phyloP scores from a whole-genome alignment of 169 alveolate genomes.

The Eimeria falciformis region DNA sequence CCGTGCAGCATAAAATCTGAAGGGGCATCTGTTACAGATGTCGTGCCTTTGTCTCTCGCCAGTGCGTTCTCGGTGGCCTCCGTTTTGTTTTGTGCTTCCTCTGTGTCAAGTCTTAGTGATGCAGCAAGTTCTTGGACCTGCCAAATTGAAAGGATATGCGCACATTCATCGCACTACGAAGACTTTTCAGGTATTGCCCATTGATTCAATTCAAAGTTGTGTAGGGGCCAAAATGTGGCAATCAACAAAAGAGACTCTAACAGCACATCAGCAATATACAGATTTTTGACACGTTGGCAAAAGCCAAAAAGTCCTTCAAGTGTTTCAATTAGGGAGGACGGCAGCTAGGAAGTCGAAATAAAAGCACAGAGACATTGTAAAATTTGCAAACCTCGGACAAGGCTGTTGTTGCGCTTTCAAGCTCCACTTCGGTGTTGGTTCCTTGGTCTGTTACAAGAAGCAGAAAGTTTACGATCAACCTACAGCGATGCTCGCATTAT shows the following conservation, averaged over 20 bases:
- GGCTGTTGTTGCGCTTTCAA: slow-evolving; percentile 15
- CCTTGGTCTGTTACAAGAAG: slow-evolving; percentile 8
- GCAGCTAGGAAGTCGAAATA: no score
- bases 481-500: no score
- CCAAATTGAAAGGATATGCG: background rate
- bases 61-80: background rate
- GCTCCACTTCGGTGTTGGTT: slow-evolving; percentile 18
- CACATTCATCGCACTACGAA: no score
- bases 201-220: no score
- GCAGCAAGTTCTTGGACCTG: background rate
- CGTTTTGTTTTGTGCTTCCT: background rate
- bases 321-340: no score
- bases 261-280: no score
- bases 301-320: no score
- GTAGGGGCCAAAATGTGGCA: no score
- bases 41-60: slow-evolving; percentile 30
- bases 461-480: background rate
- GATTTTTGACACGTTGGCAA: no score
- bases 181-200: no score
- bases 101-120: background rate
- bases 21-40: background rate
- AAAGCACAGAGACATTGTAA: no score
- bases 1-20: background rate
- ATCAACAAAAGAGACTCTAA: no score
- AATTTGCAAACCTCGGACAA: slow-evolving; percentile 18